Evolutionary conservation across 768 basidiomycete species (phyloP), one percentile per base, ranked within the genome.

Genomic region (Lactarius indigo): DNA sequence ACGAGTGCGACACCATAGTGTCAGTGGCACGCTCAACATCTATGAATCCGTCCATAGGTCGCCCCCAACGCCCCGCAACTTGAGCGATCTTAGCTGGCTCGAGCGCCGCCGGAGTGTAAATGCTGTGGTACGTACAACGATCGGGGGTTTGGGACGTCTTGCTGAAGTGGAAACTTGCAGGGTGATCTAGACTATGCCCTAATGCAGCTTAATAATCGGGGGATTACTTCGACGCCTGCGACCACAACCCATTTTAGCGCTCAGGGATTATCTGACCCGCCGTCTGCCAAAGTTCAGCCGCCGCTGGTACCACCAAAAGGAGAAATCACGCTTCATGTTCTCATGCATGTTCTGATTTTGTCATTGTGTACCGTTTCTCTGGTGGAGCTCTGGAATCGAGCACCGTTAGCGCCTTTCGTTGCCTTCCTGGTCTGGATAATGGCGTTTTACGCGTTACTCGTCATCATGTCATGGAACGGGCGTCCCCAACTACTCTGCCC

Each of bases 41-140:
- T 71, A 74, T 23, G 75, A 78, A 12, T 52, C 62, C 50, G 82
- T 73, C 81, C 87, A 72, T 68, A 80, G 74, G 73, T 77, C 74
- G 72, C 83, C 72, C 72, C 79, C 68, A 44, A 74, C 81, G 18
- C 79, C 84, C 35, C 79, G 85, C 64, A 86, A 83, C 68, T 77
- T 91, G 44, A 85, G 86, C 35, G 90, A 93, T 73, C 79, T 90
- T 59, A 90, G 90, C 73, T 93, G 92, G 92, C 78, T 92, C 39
- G 83, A 88, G 64, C 84, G 88, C 59, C 81, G 92, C 61, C 83
- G 90, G 64, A 91, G 87, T 73, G 77, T 89, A 35, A 87, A 85
- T 72, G 82, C 84, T 64, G 85, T 89, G 78, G 91, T 92, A 74
- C 73, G 87, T 78, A 50, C 54, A 15, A 26, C 42, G 57, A 57